Evolutionary conservation across 805 yeast species (phyloP).

Genomic region (Ogataea dorogensis): DNA sequence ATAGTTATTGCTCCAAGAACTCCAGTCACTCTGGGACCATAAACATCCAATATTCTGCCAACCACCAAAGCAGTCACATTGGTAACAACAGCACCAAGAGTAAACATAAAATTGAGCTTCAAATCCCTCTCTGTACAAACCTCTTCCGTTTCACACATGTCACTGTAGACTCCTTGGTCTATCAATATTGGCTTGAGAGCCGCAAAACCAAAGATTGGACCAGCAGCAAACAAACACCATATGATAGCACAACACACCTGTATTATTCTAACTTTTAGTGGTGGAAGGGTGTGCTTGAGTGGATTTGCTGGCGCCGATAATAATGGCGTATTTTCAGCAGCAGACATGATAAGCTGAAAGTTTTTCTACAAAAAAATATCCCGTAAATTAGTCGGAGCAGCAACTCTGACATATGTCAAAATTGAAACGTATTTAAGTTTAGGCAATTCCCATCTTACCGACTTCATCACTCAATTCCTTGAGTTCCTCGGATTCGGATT

Average conservation of each 20-base stretch:
- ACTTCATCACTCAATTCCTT: slow-evolving; percentile 26
- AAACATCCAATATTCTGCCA: slow-evolving; percentile 72
- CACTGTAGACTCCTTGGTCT: slow-evolving; percentile 70
- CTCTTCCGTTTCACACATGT: slow-evolving; percentile 44
- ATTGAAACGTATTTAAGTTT: slow-evolving; percentile 3
- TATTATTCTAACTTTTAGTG: slow-evolving; percentile 34
- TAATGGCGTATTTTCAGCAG: slow-evolving; percentile 29
- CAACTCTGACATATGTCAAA: too few relatives aligned
- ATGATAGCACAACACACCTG: slow-evolving; percentile 72
- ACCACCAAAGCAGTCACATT: slow-evolving; percentile 81
- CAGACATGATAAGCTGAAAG: slow-evolving; percentile 13
- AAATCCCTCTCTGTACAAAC: slow-evolving; percentile 77
- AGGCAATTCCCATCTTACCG: slow-evolving; percentile 33
- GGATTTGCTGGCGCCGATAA: slow-evolving; percentile 10
- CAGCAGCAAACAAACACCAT: slow-evolving; percentile 92
- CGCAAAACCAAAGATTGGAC: slow-evolving; percentile 93
- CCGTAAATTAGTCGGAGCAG: slow-evolving; percentile 1
- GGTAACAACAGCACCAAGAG: slow-evolving; percentile 82
- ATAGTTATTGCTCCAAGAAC: slow-evolving; percentile 66
- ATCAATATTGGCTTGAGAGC: slow-evolving; percentile 85
- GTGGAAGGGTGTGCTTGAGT: slow-evolving; percentile 19
- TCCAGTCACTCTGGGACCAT: slow-evolving; percentile 81
- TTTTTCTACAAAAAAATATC: background rate
- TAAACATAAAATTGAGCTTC: slow-evolving; percentile 76
- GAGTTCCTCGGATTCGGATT: slow-evolving; percentile 23